Base-by-base conservation (phyloP, 2,329 filamentous ascomycete species). In the Penicillium concentricum region DNA sequence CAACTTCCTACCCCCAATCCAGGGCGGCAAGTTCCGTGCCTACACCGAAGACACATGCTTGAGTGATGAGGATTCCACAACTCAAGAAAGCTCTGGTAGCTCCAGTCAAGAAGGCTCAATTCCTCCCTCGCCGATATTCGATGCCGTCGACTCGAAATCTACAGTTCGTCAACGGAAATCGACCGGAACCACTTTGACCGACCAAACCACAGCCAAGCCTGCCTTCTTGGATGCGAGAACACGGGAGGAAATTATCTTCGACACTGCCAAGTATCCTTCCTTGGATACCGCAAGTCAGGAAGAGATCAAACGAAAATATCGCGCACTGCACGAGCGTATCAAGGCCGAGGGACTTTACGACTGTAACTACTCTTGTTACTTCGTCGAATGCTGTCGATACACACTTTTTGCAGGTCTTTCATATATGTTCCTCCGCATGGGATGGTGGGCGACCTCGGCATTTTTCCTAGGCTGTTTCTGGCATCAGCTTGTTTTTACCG, bases 401-500 rank as follows among this genome's bases (percentile, higher is more conserved):
- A 76, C 80, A 1, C 73, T 87, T 16, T 82, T 96, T 28, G 87
- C 89, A 51, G 69, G 74, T 15, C 74, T 86, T 48, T 86, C 86
- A 60, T 74, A 92, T 35, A 70, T 76, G 5, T 86, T 84, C 66
- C 76, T 94, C 20, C 81, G 74, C 16, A 78, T 78, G 68, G 82
- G 81, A 35, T 91, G 88, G 84, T 93, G 90, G 68, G 79, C 77
- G 46, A 77, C 83, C 2, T 90, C 90, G 55, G 92, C 85, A 1
- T 72, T 90, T 47, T 91, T 87, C 64, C 80, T 97, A 3, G 94
- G 93, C 20, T 81, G 84, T 60, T 83, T 96, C 69, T 97, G 94
- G 93, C 94, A 97, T 70, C 94, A 97, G 72, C 82, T 97, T 28
- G 89, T 93, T 50, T 99, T 99, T 71, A 88, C 88, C 1, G 94